Percentiles rank a stretch among this genome's conserved stretches.
phyloP scores from a whole-genome alignment of 1,284 basidiomycete species.

The Sanghuangporus weigelae region DNA sequence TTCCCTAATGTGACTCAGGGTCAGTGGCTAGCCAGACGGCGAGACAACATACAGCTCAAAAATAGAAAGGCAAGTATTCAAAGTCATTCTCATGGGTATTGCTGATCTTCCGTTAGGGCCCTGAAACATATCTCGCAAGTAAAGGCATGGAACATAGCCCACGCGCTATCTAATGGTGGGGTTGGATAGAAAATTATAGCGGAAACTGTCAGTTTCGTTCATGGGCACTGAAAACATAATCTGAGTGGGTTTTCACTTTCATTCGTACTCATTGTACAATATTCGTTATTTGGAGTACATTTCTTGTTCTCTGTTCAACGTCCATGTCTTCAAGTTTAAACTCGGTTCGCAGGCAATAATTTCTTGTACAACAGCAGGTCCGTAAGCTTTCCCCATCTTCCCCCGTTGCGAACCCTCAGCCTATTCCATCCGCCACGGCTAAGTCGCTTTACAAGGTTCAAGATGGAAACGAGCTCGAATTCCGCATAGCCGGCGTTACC shows the following conservation, averaged over 20 bases:
- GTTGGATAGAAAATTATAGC: not conserved
- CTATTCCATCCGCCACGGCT: not conserved
- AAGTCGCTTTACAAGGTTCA: not conserved
- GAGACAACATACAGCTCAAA: conserved; percentile 40
- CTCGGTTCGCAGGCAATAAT: not conserved
- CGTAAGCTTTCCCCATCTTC: conserved; percentile 11
- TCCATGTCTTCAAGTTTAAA: not conserved
- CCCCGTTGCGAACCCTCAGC: conserved; percentile 4
- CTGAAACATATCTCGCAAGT: conserved; percentile 32
- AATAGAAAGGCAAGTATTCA: conserved; percentile 32
- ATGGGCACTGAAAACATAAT: too few species aligned
- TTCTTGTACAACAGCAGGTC: not conserved
- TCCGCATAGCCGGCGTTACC: conserved; percentile 1
- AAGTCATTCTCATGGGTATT: not conserved
- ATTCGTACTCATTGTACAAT: not conserved
- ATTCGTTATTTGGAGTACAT: not conserved
- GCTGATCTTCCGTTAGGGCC: conserved; percentile 22
- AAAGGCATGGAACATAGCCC: conserved; percentile 28
- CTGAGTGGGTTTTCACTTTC: too few species aligned
- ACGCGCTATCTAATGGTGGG: not conserved
- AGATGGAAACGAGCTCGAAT: not conserved
- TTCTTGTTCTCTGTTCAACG: not conserved
- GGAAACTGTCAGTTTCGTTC: too few species aligned
- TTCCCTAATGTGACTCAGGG: conserved; percentile 32
- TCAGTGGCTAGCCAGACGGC: conserved; percentile 44